Evolutionary conservation across 768 basidiomycete species (phyloP).

Genomic region (Fomitopsis pulvina): DNA sequence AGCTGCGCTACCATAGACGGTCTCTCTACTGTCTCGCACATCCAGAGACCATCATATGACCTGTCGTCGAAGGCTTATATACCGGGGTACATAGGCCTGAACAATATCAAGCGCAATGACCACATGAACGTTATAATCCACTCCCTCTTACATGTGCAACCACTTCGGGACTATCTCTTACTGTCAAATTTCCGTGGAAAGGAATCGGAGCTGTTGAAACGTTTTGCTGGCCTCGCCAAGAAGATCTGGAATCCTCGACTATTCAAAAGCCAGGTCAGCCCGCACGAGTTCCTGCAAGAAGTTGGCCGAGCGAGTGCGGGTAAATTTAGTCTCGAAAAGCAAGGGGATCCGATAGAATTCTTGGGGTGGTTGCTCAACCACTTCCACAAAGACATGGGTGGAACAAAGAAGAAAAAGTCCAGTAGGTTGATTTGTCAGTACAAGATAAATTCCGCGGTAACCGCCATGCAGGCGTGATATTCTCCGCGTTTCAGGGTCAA

Average conservation of each 20-base stretch:
- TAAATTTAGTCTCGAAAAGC: slow-evolving; percentile 88
- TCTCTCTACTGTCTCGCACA: slow-evolving; percentile 50
- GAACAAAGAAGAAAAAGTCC: slow-evolving; percentile 86
- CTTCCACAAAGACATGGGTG: slow-evolving; percentile 88
- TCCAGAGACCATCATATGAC: slow-evolving; percentile 79
- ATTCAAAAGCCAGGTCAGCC: slow-evolving; percentile 97
- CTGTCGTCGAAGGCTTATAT: slow-evolving; percentile 75
- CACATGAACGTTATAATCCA: slow-evolving; percentile 98
- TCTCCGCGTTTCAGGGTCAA: slow-evolving; percentile 91
- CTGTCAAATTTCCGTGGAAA: slow-evolving; percentile 69
- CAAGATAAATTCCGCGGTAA: slow-evolving; percentile 15
- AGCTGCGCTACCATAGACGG: slow-evolving; percentile 47
- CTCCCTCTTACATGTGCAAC: slow-evolving; percentile 83
- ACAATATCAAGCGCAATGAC: slow-evolving; percentile 96
- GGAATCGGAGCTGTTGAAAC: slow-evolving; percentile 80
- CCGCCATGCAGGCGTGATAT: slow-evolving; percentile 66
- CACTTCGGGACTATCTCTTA: slow-evolving; percentile 82
- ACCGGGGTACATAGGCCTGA: slow-evolving; percentile 92
- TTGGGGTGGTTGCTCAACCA: slow-evolving; percentile 92
- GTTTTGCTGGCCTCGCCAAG: slow-evolving; percentile 82
- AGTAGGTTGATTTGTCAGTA: slow-evolving; percentile 46
- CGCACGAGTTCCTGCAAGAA: slow-evolving; percentile 98
- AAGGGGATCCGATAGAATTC: slow-evolving; percentile 96
- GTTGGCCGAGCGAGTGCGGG: slow-evolving; percentile 84
- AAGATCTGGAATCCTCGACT: slow-evolving; percentile 95